These are phyloP conservation scores for Euphorbia lathyris DNA, from an alignment of 345 rosid species.

Conservation along the genomic window DNA sequence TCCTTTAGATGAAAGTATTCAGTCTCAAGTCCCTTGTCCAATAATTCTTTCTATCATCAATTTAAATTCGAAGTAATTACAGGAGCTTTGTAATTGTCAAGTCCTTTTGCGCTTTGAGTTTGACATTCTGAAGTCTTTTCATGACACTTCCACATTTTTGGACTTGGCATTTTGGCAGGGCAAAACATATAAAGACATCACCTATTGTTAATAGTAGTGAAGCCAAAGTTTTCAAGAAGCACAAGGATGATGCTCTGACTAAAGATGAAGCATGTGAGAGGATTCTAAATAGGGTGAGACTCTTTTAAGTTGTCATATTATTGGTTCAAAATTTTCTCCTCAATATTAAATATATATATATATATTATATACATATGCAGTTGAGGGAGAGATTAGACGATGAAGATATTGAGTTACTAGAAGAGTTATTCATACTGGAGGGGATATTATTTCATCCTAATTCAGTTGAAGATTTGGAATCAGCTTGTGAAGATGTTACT, in stretches of 20 bases:
- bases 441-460: constrained; percentile 42
- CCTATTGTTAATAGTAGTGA: constrained; percentile 36
- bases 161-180: constrained; percentile 41
- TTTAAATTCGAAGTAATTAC: not conserved
- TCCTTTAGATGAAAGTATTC: not conserved
- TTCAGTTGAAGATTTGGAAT: constrained; percentile 45
- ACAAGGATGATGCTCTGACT: constrained; percentile 24
- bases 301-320: not conserved
- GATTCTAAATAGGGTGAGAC: constrained; percentile 51
- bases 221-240: constrained; percentile 41
- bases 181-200: constrained; percentile 78
- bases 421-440: constrained; percentile 56
- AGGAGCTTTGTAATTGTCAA: not conserved
- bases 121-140: not conserved
- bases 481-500: constrained; percentile 40
- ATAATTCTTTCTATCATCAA: not conserved
- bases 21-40: not conserved
- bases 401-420: constrained; percentile 62
- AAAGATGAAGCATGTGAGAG: constrained; percentile 47
- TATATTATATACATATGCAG: constrained; percentile 34
- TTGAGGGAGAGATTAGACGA: constrained; percentile 54
- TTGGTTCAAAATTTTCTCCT: not conserved
- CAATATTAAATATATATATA: constrained; percentile 17
- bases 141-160: not conserved
- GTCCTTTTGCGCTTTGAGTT: not conserved